Percentiles rank a stretch among this genome's conserved stretches.
Conservation (phyloP, 1,284 basidiomycete genomes). For the Microbotryum saponariae region DNA sequence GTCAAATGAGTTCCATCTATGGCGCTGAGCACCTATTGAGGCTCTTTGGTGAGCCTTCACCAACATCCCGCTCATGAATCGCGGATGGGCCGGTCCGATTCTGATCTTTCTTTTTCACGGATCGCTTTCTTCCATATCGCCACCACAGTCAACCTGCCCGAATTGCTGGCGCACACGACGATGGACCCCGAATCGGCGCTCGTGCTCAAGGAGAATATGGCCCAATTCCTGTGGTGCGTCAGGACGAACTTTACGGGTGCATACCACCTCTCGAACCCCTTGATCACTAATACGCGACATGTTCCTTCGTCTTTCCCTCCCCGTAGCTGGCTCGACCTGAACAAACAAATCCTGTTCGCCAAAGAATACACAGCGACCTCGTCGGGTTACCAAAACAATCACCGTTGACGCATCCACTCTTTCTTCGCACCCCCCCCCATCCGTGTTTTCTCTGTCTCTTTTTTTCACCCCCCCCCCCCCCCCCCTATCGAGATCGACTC, state of each 20-base stretch:
- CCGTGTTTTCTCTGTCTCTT: not conserved
- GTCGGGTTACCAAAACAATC: conserved; percentile 33
- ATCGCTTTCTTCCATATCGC: not conserved
- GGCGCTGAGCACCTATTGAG: conserved; percentile 90
- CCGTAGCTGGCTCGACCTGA: conserved; percentile 29
- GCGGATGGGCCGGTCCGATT: not conserved
- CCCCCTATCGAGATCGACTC: not conserved
- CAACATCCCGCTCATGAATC: not conserved
- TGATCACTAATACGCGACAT: not conserved
- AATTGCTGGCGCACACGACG: conserved; percentile 81
- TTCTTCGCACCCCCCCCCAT: not conserved
- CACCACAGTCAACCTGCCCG: conserved; percentile 48
- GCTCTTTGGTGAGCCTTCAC: conserved; percentile 65
- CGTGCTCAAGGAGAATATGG: conserved; percentile 79
- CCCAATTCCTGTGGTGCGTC: conserved; percentile 75
- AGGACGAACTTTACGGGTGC: not conserved
- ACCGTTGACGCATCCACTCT: conserved; percentile 12
- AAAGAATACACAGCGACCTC: conserved; percentile 27
- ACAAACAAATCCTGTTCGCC: conserved; percentile 26
- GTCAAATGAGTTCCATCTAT: conserved; percentile 79
- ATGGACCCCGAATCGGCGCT: conserved; percentile 80
- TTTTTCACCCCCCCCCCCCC: too few species aligned
- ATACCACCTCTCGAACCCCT: not conserved
- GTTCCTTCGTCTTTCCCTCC: not conserved
- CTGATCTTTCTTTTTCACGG: not conserved